Conservation (phyloP, 2,329 filamentous ascomycete species). For the Scleromitrula shiraiana region DNA sequence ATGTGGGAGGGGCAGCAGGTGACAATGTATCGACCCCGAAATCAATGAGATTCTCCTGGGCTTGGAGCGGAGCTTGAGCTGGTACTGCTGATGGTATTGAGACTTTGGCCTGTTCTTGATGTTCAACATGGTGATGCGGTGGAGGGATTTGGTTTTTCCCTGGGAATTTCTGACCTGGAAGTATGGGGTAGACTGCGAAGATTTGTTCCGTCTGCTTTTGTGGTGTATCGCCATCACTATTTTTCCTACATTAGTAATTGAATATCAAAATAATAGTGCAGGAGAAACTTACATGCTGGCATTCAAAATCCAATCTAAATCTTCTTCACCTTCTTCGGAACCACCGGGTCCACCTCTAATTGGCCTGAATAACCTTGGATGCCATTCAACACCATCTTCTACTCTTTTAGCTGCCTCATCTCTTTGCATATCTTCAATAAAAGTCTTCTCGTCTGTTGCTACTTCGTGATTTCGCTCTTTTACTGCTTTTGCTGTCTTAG, state of each 20-base stretch:
- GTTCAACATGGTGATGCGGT: conserved; percentile 24
- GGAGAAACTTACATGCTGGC: conserved; percentile 62
- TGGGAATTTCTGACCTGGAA: conserved; percentile 62
- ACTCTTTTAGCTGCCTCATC: conserved; percentile 76
- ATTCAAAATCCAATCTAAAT: conserved; percentile 91
- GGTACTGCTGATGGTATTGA: conserved; percentile 1
- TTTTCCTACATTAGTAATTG: conserved; percentile 10
- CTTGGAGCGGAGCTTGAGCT: conserved; percentile 4
- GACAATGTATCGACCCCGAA: conserved; percentile 42
- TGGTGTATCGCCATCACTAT: conserved; percentile 55
- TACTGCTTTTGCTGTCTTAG: conserved; percentile 71
- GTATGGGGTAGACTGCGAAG: conserved; percentile 73
- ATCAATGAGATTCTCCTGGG: conserved; percentile 45
- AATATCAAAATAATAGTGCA: too few species aligned
- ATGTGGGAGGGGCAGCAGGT: not conserved
- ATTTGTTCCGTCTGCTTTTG: conserved; percentile 74
- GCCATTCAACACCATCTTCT: conserved; percentile 78
- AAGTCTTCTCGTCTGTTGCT: conserved; percentile 93
- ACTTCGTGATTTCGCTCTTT: conserved; percentile 77
- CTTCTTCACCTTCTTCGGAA: conserved; percentile 73
- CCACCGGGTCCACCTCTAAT: conserved; percentile 65
- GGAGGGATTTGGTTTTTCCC: conserved; percentile 50
- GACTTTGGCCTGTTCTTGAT: conserved; percentile 11
- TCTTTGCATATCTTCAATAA: conserved; percentile 86
- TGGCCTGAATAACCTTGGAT: conserved; percentile 72